Conservation (phyloP, 768 basidiomycete genomes). For the Steccherinum ochraceum region DNA sequence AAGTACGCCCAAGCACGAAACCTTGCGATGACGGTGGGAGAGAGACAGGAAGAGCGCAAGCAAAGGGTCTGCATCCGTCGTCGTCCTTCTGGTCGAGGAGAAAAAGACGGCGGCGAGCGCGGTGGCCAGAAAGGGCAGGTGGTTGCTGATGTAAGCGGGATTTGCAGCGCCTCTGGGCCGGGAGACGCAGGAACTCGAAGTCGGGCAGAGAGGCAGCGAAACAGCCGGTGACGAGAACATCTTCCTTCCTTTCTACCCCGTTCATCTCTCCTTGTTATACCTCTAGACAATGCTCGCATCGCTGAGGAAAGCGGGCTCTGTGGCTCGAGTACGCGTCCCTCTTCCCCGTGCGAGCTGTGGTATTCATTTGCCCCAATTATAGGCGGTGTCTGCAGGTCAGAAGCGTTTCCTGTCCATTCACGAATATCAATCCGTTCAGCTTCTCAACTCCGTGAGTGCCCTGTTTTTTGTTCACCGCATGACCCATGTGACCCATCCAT, state of each 20-base stretch:
- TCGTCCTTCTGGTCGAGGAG: constrained; percentile 59
- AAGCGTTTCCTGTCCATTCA: constrained; percentile 93
- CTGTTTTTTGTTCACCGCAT: neutral
- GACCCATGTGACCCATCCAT: neutral
- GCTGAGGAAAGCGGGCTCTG: constrained; percentile 54
- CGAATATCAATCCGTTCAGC: constrained; percentile 94
- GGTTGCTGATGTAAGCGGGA: neutral
- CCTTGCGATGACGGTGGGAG: constrained; percentile 30
- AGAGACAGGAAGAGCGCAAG: constrained; percentile 64
- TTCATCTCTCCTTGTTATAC: constrained; percentile 11
- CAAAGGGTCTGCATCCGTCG: constrained; percentile 53
- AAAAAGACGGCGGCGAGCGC: constrained; percentile 1
- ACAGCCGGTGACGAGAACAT: constrained; percentile 10
- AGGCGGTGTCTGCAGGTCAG: constrained; percentile 75
- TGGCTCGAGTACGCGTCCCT: constrained; percentile 52
- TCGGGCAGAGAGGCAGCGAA: neutral
- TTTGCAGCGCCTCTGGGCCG: neutral
- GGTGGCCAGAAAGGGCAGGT: neutral
- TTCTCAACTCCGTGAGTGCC: constrained; percentile 82
- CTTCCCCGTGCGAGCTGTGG: neutral
- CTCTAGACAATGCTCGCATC: constrained; percentile 56
- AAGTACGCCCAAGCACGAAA: constrained; percentile 27
- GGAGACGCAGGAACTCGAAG: neutral
- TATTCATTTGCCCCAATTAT: constrained; percentile 6
- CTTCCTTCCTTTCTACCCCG: constrained; percentile 6